phyloP scores from a whole-genome alignment of 106 monocot species.

The Dendrobium officinale region DNA sequence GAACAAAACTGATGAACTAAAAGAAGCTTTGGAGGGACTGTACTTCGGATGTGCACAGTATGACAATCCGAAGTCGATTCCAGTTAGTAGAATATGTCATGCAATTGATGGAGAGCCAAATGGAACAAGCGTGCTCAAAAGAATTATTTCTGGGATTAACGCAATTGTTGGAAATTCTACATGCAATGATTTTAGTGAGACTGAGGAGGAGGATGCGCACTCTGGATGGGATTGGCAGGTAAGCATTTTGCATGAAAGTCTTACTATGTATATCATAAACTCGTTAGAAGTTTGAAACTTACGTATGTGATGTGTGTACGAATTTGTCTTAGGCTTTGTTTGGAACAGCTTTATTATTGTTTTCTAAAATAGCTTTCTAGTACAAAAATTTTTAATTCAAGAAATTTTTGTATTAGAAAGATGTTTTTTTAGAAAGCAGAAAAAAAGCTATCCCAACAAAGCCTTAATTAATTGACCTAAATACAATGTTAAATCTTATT shows the following conservation, averaged over 20 bases:
- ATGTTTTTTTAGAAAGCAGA: no score
- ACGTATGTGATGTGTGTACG: no score
- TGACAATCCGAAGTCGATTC: background rate
- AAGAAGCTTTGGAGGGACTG: background rate
- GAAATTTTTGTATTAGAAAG: no score
- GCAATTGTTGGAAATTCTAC: background rate
- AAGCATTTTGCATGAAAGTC: background rate
- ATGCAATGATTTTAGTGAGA: background rate
- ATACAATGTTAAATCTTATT: background rate
- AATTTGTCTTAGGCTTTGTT: no score
- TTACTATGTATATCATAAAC: no score
- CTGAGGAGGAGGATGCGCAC: background rate
- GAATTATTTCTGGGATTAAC: background rate
- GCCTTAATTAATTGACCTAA: no score
- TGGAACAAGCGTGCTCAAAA: conserved; percentile 9
- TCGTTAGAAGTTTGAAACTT: no score
- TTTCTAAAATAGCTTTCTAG: background rate
- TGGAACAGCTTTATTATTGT: background rate
- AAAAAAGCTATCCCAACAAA: no score
- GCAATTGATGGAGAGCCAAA: conserved; percentile 13
- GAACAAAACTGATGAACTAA: conserved; percentile 12
- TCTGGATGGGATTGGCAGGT: conserved; percentile 28
- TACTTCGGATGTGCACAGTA: conserved; percentile 13
- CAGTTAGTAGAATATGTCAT: conserved; percentile 11
- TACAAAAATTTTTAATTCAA: no score